Base-by-base conservation (phyloP, 495 filamentous ascomycete genomes). In the Chaetomium fimeti region DNA sequence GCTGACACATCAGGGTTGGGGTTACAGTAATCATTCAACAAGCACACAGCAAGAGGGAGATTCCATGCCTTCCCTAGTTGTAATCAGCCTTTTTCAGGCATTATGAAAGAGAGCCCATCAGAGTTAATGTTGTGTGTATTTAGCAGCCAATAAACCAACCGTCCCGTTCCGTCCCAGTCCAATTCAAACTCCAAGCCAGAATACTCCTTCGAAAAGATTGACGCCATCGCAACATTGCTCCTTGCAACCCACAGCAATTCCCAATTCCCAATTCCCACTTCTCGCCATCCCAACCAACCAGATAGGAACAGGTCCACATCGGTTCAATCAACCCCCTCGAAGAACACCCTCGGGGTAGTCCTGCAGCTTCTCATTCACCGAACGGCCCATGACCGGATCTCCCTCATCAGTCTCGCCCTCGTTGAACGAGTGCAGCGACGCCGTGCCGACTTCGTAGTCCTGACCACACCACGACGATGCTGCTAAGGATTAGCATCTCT, bases 391-490 rank as follows among this genome's bases (percentile, higher is more conserved):
- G 12, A 74, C 75, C 9, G 88, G 87, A 40, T 85, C 82, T 0
- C 79, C 88, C 71, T 93, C 90, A 66, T 92, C 90, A 0, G 76
- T 68, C 0, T 80, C 78, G 16, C 81, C 75, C 40, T 89, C 87
- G 56, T 91, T 91, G 84, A 86, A 95, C 16, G 84, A 83, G 73
- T 95, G 91, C 54, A 91, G 66, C 0, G 88, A 89, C 61, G 89
- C 90, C 2, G 91, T 93, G 6, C 91, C 91, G 1, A 80, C 79
- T 12, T 85, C 81, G 70, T 85, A 80, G 42, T 84, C 87, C 76
- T 83, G 88, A 36, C 90, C 89, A 65, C 91, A 91, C 88, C 90
- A 90, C 2, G 88, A 85, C 18, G 91, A 92, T 61, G 91, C 91
- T 91, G 63, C 51, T 25, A 38, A 25, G 12, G 20, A 43, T 15